These are phyloP conservation scores for Aspergillus luchuensis DNA, from an alignment of 2,329 filamentous ascomycete genomes.

Conservation along the genomic window DNA sequence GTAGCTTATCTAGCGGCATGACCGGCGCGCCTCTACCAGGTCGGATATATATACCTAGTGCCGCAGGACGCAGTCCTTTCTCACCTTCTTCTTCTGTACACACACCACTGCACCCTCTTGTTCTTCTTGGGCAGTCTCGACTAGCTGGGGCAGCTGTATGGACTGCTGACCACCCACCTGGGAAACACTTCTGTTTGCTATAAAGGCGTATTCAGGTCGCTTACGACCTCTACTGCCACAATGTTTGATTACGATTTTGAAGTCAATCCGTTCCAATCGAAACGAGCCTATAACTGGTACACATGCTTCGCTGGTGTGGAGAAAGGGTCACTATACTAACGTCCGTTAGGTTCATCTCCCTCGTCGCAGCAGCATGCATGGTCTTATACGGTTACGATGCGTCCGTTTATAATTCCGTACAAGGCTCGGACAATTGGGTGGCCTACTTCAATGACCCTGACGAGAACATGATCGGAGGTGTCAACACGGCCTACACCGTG, in stretches of 20 bases:
- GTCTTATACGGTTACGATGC: conserved; percentile 75
- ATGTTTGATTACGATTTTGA: conserved; percentile 19
- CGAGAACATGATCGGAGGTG: conserved; percentile 53
- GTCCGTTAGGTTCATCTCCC: conserved; percentile 60
- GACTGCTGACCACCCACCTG: neutral
- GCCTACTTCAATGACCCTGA: conserved; percentile 58
- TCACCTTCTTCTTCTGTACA: neutral
- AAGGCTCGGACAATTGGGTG: conserved; percentile 68
- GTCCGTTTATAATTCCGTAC: conserved; percentile 72
- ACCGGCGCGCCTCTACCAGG: neutral
- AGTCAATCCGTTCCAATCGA: conserved; percentile 24
- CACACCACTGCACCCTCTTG: neutral
- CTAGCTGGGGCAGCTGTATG: neutral
- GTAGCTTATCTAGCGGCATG: conserved; percentile 7
- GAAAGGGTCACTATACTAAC: neutral
- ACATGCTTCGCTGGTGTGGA: neutral
- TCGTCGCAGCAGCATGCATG: conserved; percentile 73
- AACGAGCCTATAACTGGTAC: conserved; percentile 37
- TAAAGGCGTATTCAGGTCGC: neutral
- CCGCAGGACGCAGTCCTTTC: neutral
- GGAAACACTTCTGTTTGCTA: neutral
- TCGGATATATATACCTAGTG: conserved; percentile 11
- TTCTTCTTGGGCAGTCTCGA: neutral
- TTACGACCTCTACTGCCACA: conserved; percentile 8
- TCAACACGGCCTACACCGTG: conserved; percentile 72